Conservation (phyloP, 208 protist genomes). For the Trypanosoma theileri region DNA sequence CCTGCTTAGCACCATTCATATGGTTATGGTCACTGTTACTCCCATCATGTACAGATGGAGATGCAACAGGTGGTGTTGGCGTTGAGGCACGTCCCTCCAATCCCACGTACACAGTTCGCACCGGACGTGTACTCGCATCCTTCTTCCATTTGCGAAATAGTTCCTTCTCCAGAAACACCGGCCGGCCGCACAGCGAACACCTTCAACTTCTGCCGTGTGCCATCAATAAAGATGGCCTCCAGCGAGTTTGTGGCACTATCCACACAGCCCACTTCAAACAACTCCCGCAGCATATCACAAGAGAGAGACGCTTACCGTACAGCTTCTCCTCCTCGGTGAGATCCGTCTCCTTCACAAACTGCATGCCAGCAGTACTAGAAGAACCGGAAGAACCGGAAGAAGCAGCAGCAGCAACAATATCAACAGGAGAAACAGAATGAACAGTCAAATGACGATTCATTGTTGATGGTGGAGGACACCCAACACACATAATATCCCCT, state of each 20-base stretch:
- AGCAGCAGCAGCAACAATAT: too few relatives aligned
- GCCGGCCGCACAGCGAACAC: constrained; percentile 64
- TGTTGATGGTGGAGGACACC: too few relatives aligned
- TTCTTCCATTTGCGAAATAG: constrained; percentile 67
- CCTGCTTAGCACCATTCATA: background rate
- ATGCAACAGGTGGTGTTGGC: background rate
- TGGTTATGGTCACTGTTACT: background rate
- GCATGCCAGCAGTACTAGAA: constrained; percentile 2
- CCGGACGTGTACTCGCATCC: constrained; percentile 64
- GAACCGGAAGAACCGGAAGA: background rate
- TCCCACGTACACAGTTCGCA: constrained; percentile 25
- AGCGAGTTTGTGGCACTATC: constrained; percentile 42
- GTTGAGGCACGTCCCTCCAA: background rate
- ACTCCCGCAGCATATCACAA: constrained; percentile 44
- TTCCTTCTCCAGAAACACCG: constrained; percentile 67
- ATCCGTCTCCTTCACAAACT: constrained; percentile 46
- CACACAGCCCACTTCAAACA: constrained; percentile 71
- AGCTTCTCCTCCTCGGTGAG: constrained; percentile 50
- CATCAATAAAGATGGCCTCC: constrained; percentile 71
- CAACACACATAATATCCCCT: background rate
- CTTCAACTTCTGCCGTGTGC: constrained; percentile 48
- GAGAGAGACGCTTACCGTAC: constrained; percentile 55
- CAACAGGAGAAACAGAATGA: too few relatives aligned
- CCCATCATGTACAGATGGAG: background rate
- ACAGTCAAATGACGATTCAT: background rate